A percentile compares a stretch with the other conserved stretches of the same genome.
phyloP scores from a whole-genome alignment of 2,329 filamentous ascomycete species.

The Tolypocladium album region DNA sequence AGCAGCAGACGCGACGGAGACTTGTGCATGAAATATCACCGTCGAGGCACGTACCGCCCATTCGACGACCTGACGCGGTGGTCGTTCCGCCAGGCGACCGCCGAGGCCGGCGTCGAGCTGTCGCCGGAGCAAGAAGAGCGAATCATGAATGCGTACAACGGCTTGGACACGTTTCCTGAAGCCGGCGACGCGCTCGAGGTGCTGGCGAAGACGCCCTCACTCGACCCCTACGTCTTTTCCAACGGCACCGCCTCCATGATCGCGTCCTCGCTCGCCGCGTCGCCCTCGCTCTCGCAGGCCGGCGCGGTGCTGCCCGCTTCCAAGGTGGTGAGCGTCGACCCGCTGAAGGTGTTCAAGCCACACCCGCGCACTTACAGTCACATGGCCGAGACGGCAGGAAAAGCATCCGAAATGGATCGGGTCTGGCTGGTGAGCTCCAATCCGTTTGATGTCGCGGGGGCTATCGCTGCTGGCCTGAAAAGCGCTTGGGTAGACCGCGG shows the following conservation, averaged over 20 bases:
- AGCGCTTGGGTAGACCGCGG: not conserved
- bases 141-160: constrained; percentile 55
- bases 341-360: constrained; percentile 53
- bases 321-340: constrained; percentile 39
- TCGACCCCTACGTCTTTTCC: constrained; percentile 55
- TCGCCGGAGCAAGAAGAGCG: constrained; percentile 27
- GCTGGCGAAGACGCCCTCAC: constrained; percentile 24
- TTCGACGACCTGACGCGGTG: constrained; percentile 36
- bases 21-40: not conserved
- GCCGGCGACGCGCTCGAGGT: constrained; percentile 40
- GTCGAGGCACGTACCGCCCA: constrained; percentile 31
- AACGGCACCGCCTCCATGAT: constrained; percentile 60
- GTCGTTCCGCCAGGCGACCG: constrained; percentile 52
- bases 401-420: constrained; percentile 29
- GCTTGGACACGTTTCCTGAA: constrained; percentile 54
- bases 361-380: constrained; percentile 50
- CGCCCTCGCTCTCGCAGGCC: constrained; percentile 41
- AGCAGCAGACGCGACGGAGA: not conserved
- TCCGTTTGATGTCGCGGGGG: constrained; percentile 60
- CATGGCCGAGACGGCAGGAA: constrained; percentile 39
- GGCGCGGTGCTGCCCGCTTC: constrained; percentile 26
- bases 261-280: constrained; percentile 44
- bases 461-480: not conserved
- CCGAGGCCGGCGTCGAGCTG: constrained; percentile 41
- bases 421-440: constrained; percentile 65